These are phyloP conservation scores for Jimgerdemannia lactiflua DNA, from an alignment of 192 early-diverging fungal genomes.

Conservation along the genomic window DNA sequence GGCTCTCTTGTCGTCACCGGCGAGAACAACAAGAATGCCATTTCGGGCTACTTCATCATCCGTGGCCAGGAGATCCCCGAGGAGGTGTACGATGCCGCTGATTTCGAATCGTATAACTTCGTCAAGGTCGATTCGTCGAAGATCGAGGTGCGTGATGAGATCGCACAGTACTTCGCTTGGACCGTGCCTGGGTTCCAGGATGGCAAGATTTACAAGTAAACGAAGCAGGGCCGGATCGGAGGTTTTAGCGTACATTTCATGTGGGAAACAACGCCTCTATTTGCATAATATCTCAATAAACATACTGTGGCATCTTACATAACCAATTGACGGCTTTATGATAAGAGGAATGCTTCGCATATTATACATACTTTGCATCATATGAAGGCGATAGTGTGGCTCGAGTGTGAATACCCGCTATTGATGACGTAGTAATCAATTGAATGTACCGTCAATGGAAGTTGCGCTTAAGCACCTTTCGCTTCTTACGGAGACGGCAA, in stretches of 20 bases:
- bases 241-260: neutral
- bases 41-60: conserved; percentile 94
- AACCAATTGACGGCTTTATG: no score
- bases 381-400: no score
- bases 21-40: conserved; percentile 81
- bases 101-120: conserved; percentile 89
- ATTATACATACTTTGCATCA: no score
- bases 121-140: conserved; percentile 59
- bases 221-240: conserved; percentile 22
- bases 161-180: conserved; percentile 76
- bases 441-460: no score
- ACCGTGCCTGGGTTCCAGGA: conserved; percentile 73
- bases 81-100: conserved; percentile 74
- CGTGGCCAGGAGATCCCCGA: conserved; percentile 81
- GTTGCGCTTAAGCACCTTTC: no score
- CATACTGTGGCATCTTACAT: no score
- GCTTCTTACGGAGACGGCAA: no score
- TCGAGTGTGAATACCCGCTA: no score
- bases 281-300: no score
- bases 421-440: no score
- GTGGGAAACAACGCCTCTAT: no score
- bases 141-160: conserved; percentile 56
- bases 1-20: conserved; percentile 82
- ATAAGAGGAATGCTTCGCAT: no score
- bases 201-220: conserved; percentile 89